These are phyloP conservation scores for Verticillium isaacii DNA, from an alignment of 2,329 filamentous ascomycete species.

Conservation along the genomic window DNA sequence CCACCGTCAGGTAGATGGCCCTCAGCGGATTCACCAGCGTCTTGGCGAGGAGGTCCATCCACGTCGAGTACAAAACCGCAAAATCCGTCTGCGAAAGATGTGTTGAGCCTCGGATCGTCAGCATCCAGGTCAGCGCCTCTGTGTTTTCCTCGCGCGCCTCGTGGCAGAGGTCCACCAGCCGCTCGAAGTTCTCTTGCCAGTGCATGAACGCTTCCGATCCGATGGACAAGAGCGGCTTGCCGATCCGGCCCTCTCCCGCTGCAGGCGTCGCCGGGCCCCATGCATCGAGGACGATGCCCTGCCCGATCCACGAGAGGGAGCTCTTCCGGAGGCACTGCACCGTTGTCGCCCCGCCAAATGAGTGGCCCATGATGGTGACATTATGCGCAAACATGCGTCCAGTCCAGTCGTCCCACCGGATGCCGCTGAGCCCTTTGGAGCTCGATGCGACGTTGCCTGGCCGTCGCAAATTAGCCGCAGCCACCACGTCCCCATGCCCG, in stretches of 20 bases:
- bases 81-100: conserved; percentile 66
- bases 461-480: conserved; percentile 46
- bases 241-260: conserved; percentile 37
- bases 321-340: conserved; percentile 54
- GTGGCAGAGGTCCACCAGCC: conserved; percentile 49
- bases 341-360: conserved; percentile 61
- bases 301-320: conserved; percentile 51
- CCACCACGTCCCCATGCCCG: conserved; percentile 47
- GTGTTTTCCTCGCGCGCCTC: conserved; percentile 44
- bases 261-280: conserved; percentile 51
- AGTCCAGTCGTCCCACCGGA: conserved; percentile 53
- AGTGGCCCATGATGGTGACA: conserved; percentile 61
- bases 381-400: conserved; percentile 46
- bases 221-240: conserved; percentile 55
- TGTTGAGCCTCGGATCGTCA: conserved; percentile 53
- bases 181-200: conserved; percentile 60
- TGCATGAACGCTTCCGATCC: conserved; percentile 68
- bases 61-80: conserved; percentile 55
- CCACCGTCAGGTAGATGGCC: conserved; percentile 59
- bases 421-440: conserved; percentile 50
- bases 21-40: conserved; percentile 58
- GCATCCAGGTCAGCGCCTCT: conserved; percentile 39
- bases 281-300: conserved; percentile 62
- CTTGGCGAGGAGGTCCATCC: conserved; percentile 56
- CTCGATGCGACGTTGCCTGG: conserved; percentile 56